Percentiles rank a stretch among this genome's conserved stretches.
phyloP scores from a whole-genome alignment of 1,284 basidiomycete species.

The Meira miltonrushii region DNA sequence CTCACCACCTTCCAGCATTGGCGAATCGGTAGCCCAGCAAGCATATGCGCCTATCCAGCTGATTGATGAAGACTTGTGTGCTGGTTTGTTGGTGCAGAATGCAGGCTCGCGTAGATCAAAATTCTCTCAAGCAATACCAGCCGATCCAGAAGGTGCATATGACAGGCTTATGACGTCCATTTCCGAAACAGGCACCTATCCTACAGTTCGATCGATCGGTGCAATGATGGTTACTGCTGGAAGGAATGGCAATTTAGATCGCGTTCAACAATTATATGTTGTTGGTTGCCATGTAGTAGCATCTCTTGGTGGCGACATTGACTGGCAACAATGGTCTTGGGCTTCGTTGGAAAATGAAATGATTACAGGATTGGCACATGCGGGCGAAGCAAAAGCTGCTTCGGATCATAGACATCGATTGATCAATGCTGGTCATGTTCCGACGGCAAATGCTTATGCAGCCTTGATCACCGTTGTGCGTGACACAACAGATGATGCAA shows the following conservation, averaged over 20 bases:
- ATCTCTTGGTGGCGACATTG: slow-evolving; percentile 28
- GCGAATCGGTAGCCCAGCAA: neutral
- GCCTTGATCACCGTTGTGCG: slow-evolving; percentile 47
- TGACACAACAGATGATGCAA: slow-evolving; percentile 51
- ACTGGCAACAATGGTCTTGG: slow-evolving; percentile 55
- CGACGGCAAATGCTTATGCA: slow-evolving; percentile 43
- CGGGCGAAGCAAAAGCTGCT: slow-evolving; percentile 33
- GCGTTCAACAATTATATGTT: slow-evolving; percentile 58
- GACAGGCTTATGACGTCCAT: slow-evolving; percentile 22
- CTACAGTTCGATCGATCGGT: slow-evolving; percentile 31
- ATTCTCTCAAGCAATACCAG: slow-evolving; percentile 6
- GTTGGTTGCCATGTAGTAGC: slow-evolving; percentile 50
- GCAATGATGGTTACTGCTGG: slow-evolving; percentile 36
- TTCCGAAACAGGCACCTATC: slow-evolving; percentile 26
- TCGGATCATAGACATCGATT: slow-evolving; percentile 38
- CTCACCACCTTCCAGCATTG: neutral
- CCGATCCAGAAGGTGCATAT: slow-evolving; percentile 15
- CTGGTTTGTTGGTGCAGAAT: slow-evolving; percentile 6
- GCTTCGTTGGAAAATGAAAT: slow-evolving; percentile 41
- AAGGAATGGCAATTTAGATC: slow-evolving; percentile 57
- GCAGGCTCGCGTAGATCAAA: slow-evolving; percentile 12
- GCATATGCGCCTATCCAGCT: slow-evolving; percentile 19
- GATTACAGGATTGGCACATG: slow-evolving; percentile 48
- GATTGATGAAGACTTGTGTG: slow-evolving; percentile 37
- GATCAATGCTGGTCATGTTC: slow-evolving; percentile 38